Conservation (phyloP, 1,139 yeast genomes). For the Saccharomycopsis hybrid region DNA sequence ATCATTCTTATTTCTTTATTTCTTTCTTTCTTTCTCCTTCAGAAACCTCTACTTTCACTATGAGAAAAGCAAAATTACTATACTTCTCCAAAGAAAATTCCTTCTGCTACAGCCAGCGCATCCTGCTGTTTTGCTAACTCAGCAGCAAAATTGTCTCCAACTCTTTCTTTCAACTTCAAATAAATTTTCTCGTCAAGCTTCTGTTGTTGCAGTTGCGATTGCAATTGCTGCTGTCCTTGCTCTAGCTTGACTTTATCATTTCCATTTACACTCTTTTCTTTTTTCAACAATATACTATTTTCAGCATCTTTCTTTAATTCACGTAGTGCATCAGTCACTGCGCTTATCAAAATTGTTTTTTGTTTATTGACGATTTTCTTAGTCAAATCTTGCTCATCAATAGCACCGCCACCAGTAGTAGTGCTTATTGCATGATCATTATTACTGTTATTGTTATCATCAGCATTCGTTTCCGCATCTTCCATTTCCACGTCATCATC, state of each 20-base stretch:
- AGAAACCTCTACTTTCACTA: too few species aligned
- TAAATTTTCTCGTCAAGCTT: constrained; percentile 32
- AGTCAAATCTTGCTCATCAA: neutral
- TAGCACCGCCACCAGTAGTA: too few species aligned
- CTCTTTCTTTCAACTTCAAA: constrained; percentile 47
- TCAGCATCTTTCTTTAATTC: constrained; percentile 35
- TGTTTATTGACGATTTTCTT: constrained; percentile 31
- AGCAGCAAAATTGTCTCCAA: constrained; percentile 56
- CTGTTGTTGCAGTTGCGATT: too few species aligned
- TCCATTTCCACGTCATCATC: constrained; percentile 33
- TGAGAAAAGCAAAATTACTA: too few species aligned
- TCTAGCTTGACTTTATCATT: too few species aligned
- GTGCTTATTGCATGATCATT: too few species aligned
- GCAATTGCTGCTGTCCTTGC: too few species aligned
- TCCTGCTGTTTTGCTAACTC: constrained; percentile 47
- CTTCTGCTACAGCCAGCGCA: constrained; percentile 51
- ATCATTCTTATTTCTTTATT: too few species aligned
- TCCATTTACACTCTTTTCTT: constrained; percentile 22
- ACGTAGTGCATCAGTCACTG: constrained; percentile 51
- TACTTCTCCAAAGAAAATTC: constrained; percentile 67
- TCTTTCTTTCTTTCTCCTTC: too few species aligned
- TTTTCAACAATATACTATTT: constrained; percentile 18
- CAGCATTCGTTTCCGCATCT: constrained; percentile 18
- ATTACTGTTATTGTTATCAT: neutral
- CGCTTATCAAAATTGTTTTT: constrained; percentile 38